A percentile compares a stretch with the other conserved stretches of the same genome.
Evolutionary conservation across 345 rosid genomes (phyloP).

Genomic region (Hevea brasiliensis): DNA sequence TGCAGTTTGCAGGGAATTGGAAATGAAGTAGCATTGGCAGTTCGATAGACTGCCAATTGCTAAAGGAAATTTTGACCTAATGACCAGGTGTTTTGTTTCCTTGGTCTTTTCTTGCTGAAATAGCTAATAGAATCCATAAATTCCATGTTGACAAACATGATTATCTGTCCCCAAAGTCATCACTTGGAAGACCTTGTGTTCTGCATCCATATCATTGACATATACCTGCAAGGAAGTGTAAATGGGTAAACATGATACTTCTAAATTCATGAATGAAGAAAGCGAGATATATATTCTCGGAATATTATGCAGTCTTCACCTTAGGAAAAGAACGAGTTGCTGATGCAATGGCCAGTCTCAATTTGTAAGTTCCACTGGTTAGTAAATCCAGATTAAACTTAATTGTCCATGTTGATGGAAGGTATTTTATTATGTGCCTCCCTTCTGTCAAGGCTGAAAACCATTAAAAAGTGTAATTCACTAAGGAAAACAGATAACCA

Average conservation of each 20-base stretch:
- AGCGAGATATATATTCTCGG: too few species aligned
- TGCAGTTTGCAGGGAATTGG: too few species aligned
- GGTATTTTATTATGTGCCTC: constrained; percentile 28
- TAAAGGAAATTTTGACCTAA: too few species aligned
- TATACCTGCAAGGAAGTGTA: constrained; percentile 22
- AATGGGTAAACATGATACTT: too few species aligned
- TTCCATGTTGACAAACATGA: constrained; percentile 38
- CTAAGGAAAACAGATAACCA: too few species aligned
- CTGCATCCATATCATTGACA: constrained; percentile 18
- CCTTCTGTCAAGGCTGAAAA: constrained; percentile 22
- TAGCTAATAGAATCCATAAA: constrained; percentile 35
- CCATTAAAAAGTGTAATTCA: background rate
- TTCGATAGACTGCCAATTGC: too few species aligned
- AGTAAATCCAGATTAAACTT: constrained; percentile 33
- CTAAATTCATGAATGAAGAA: too few species aligned
- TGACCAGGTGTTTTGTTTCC: too few species aligned
- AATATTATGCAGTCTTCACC: too few species aligned
- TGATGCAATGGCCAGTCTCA: constrained; percentile 43
- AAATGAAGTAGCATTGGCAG: too few species aligned
- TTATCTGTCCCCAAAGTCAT: constrained; percentile 36
- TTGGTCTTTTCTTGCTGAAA: background rate
- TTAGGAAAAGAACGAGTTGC: constrained; percentile 29
- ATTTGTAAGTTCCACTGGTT: constrained; percentile 33
- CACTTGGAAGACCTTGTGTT: constrained; percentile 26
- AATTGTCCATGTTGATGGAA: constrained; percentile 38